Percentiles rank a stretch among this genome's conserved stretches.
These are phyloP conservation scores for Boletellus deceptivus DNA, from an alignment of 1,284 basidiomycete genomes.

Conservation along the genomic window DNA sequence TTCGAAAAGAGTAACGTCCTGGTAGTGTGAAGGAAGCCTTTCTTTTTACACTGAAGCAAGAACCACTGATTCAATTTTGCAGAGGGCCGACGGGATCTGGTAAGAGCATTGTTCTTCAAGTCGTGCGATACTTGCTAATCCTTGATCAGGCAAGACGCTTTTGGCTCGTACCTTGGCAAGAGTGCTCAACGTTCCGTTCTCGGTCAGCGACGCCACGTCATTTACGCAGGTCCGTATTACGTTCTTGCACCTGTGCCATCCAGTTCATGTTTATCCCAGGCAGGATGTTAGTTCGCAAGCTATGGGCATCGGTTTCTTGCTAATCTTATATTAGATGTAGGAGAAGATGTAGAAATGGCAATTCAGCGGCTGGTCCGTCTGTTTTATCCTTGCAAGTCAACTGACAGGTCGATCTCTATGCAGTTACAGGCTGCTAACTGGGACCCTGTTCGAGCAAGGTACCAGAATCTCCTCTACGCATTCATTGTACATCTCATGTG, in stretches of 20 bases:
- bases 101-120: constrained; percentile 26
- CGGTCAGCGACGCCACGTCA: constrained; percentile 81
- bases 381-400: neutral
- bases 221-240: constrained; percentile 64
- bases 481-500: constrained; percentile 5
- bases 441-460: constrained; percentile 82
- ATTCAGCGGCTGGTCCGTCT: constrained; percentile 72
- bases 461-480: neutral
- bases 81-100: constrained; percentile 84
- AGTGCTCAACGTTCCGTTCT: constrained; percentile 89
- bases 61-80: constrained; percentile 13
- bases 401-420: constrained; percentile 1
- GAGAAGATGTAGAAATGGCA: constrained; percentile 91
- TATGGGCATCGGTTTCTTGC: constrained; percentile 4
- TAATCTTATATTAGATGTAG: constrained; percentile 68
- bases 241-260: constrained; percentile 3
- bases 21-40: constrained; percentile 52
- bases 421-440: constrained; percentile 84
- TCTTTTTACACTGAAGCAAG: neutral
- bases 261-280: constrained; percentile 41
- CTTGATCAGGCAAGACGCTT: constrained; percentile 73
- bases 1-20: constrained; percentile 95
- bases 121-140: constrained; percentile 2
- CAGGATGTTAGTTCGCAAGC: constrained; percentile 62
- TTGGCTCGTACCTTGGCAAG: constrained; percentile 83